Conservation (phyloP, 148 eudicot genomes). For the Gaultheria prostrata region DNA sequence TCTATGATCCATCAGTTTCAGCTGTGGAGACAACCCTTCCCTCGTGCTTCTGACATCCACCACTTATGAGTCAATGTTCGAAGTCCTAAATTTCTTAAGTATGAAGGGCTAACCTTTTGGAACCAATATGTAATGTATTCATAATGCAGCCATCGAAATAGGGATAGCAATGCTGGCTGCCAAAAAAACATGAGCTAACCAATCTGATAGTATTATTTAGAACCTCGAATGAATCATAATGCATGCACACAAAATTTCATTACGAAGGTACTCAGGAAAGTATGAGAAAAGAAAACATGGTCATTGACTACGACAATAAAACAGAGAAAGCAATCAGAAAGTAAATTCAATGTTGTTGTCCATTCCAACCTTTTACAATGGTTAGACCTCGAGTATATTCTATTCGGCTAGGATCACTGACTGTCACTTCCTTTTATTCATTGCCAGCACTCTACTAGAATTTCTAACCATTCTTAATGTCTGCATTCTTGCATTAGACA, state of each 20-base stretch:
- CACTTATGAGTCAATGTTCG: not conserved
- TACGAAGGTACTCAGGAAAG: not conserved
- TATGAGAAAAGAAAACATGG: not conserved
- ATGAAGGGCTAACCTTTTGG: not conserved
- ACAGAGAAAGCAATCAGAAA: no score
- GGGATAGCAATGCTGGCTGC: not conserved
- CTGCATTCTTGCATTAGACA: not conserved
- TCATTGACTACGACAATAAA: not conserved
- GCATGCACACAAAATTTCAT: not conserved
- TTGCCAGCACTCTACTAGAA: not conserved
- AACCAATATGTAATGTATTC: not conserved
- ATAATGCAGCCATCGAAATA: not conserved
- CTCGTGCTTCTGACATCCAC: not conserved
- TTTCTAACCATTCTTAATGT: not conserved
- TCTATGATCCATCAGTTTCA: not conserved
- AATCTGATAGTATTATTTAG: no score
- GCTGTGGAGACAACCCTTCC: not conserved
- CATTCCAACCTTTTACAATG: slow-evolving; percentile 1
- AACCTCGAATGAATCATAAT: not conserved
- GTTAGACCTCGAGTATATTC: not conserved
- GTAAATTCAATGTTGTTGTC: not conserved
- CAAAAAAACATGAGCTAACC: not conserved
- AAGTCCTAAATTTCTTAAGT: no score
- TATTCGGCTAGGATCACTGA: not conserved
- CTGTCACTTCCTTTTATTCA: not conserved